These are phyloP conservation scores for Apiospora rasikravindrae DNA, from an alignment of 2,329 filamentous ascomycete genomes.

Conservation along the genomic window DNA sequence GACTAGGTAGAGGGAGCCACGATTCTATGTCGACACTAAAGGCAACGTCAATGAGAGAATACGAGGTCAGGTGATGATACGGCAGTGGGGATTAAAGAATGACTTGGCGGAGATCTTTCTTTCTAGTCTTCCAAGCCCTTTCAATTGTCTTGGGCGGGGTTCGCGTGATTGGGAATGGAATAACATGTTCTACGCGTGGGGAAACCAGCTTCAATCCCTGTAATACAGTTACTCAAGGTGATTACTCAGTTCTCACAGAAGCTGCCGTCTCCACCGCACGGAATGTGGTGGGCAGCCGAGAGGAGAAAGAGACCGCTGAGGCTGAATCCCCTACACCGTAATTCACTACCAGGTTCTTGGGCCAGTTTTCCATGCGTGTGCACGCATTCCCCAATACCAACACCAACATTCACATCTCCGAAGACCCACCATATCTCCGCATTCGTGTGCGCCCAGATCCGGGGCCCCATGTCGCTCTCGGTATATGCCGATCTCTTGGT, in stretches of 20 bases:
- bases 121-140: neutral
- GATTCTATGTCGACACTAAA: neutral
- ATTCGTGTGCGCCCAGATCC: neutral
- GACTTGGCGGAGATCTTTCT: neutral
- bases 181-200: no score
- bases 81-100: neutral
- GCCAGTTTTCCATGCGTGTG: neutral
- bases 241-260: no score
- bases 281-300: no score
- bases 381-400: no score
- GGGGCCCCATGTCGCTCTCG: neutral
- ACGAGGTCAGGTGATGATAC: neutral
- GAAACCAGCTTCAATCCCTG: no score
- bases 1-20: no score
- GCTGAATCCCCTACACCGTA: neutral
- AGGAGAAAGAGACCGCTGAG: no score
- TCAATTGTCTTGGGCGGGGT: neutral
- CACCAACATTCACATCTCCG: neutral
- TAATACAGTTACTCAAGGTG: no score
- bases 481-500: neutral
- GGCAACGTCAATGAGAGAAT: neutral
- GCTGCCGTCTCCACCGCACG: no score
- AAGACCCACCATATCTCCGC: conserved; percentile 1
- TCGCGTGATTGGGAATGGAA: neutral
- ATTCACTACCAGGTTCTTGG: neutral